phyloP scores from a whole-genome alignment of 345 rosid genomes.

The Eucalyptus erythrocorys region DNA sequence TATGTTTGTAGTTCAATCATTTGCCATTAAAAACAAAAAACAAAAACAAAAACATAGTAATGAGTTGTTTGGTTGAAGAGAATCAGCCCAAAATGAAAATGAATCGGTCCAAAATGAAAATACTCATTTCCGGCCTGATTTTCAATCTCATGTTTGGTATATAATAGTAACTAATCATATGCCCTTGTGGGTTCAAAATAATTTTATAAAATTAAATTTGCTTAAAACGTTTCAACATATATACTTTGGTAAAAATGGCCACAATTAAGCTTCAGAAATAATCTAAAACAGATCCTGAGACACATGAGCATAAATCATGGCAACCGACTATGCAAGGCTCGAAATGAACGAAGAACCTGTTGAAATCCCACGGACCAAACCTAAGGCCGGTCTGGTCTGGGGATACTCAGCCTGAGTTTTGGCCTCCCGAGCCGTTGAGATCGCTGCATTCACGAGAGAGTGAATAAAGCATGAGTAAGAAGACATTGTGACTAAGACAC shows the following conservation, averaged over 20 bases:
- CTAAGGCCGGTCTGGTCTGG: not conserved
- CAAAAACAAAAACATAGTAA: not conserved
- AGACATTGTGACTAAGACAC: not conserved
- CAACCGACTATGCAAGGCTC: not conserved
- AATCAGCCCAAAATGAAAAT: not conserved
- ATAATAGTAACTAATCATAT: not conserved
- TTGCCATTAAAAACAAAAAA: not conserved
- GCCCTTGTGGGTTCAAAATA: not conserved
- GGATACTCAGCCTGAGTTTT: not conserved
- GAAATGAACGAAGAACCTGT: not conserved
- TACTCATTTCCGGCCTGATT: no score
- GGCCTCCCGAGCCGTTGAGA: not conserved
- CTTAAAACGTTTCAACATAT: not conserved
- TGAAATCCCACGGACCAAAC: not conserved
- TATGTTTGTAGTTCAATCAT: not conserved
- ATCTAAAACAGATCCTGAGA: not conserved
- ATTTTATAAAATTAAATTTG: no score
- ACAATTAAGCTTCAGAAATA: not conserved
- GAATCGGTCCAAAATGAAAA: not conserved
- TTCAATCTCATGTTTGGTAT: not conserved
- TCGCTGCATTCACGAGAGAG: not conserved
- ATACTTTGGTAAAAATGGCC: not conserved
- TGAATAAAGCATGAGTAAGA: not conserved
- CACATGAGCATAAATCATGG: not conserved
- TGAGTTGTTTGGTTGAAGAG: not conserved